phyloP scores from a whole-genome alignment of 2,329 filamentous ascomycete genomes.

The Aspergillus pseudoviridinutans region DNA sequence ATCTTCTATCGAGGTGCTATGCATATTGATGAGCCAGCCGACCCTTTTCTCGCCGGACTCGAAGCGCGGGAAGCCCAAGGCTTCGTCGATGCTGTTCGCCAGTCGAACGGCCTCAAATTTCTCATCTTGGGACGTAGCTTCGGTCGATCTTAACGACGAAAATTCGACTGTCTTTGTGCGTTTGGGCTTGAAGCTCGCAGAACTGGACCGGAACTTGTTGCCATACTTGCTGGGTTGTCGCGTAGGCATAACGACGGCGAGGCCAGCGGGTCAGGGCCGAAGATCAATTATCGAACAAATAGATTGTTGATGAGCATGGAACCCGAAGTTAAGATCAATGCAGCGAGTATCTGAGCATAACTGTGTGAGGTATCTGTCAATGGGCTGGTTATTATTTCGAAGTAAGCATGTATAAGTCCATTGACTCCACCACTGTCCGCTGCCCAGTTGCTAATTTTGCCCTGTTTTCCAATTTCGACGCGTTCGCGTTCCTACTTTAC shows the following conservation, averaged over 20 bases:
- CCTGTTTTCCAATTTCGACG: conserved; percentile 21
- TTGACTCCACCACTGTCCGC: conserved; percentile 8
- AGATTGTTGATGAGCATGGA: conserved; percentile 22
- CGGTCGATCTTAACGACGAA: conserved; percentile 66
- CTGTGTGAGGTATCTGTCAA: not conserved
- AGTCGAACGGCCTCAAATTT: conserved; percentile 81
- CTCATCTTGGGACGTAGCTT: conserved; percentile 88
- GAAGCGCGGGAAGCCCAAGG: conserved; percentile 88
- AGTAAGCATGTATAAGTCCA: conserved; percentile 6
- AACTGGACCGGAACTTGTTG: conserved; percentile 46
- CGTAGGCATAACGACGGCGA: conserved; percentile 42
- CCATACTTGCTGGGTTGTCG: conserved; percentile 63
- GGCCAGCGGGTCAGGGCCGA: conserved; percentile 23
- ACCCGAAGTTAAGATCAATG: conserved; percentile 8
- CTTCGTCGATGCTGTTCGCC: conserved; percentile 86
- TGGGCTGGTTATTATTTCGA: conserved; percentile 1
- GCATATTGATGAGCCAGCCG: conserved; percentile 95
- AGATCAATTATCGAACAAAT: conserved; percentile 16
- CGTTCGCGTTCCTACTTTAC: conserved; percentile 35
- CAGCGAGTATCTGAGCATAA: conserved; percentile 9
- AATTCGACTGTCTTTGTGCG: conserved; percentile 75
- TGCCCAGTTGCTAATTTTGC: conserved; percentile 14
- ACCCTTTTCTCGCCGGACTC: conserved; percentile 80
- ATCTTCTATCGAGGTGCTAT: conserved; percentile 82
- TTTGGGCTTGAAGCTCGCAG: conserved; percentile 45